Percentiles rank a stretch among this genome's conserved stretches.
Conservation (phyloP, 106 monocot genomes). For the Acorus gramineus region DNA sequence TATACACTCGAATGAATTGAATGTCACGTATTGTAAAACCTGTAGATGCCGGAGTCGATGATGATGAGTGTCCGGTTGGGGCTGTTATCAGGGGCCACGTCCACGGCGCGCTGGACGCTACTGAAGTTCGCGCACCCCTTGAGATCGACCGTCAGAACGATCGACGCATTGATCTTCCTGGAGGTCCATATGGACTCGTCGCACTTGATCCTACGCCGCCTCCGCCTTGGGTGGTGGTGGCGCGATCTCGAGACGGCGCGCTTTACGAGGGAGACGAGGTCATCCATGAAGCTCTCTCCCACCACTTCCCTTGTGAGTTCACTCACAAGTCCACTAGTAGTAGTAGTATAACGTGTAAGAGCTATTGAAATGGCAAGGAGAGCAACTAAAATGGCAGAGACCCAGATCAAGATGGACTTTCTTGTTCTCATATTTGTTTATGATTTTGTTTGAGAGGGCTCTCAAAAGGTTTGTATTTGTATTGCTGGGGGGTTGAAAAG, state of each 20-base stretch:
- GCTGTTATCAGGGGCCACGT: conserved; percentile 50
- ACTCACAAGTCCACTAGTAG: background rate
- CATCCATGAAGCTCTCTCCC: conserved; percentile 3
- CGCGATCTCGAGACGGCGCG: background rate
- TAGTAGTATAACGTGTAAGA: background rate
- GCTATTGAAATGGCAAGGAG: conserved; percentile 34
- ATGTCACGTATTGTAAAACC: conserved; percentile 7
- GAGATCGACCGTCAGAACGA: conserved; percentile 50
- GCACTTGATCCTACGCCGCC: conserved; percentile 1
- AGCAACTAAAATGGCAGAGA: conserved; percentile 31
- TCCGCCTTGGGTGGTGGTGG: conserved; percentile 16
- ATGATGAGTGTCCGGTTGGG: conserved; percentile 31
- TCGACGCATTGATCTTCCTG: conserved; percentile 19
- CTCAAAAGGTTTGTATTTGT: conserved; percentile 1
- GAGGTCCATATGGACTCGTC: conserved; percentile 31
- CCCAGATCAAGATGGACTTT: conserved; percentile 4
- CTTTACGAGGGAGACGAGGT: conserved; percentile 12
- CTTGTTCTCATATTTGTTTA: background rate
- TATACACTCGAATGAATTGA: too few relatives aligned
- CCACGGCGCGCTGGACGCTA: conserved; percentile 58
- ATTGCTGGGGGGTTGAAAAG: background rate
- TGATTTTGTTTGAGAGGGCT: background rate
- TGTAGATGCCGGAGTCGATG: conserved; percentile 53
- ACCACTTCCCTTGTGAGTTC: background rate
- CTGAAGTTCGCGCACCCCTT: conserved; percentile 59